Conservation (phyloP, 2,329 filamentous ascomycete genomes). For the Cladosporium velox region DNA sequence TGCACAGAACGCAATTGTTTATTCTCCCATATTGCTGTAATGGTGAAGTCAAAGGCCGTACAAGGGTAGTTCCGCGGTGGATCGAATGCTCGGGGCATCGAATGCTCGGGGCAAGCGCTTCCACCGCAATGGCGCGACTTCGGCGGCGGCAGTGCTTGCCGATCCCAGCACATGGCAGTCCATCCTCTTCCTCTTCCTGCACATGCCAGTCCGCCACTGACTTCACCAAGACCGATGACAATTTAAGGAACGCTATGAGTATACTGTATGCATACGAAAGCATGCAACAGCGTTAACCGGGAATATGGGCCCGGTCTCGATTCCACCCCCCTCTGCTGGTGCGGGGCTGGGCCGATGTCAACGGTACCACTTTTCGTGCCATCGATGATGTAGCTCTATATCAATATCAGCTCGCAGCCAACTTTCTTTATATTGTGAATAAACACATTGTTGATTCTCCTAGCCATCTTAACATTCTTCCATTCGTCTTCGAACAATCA, state of each 20-base stretch:
- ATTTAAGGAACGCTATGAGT: background rate
- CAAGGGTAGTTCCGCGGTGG: background rate
- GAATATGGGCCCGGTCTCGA: conserved; percentile 8
- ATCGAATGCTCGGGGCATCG: background rate
- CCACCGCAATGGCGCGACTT: conserved; percentile 6
- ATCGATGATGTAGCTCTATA: conserved; percentile 14
- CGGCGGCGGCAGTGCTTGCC: conserved; percentile 9
- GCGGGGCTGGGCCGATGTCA: conserved; percentile 6
- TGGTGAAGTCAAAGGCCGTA: background rate
- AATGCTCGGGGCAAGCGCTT: conserved; percentile 5
- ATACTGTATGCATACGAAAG: background rate
- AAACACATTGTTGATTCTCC: background rate
- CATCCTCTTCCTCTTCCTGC: background rate
- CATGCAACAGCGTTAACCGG: conserved; percentile 3
- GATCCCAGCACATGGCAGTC: background rate
- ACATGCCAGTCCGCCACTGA: conserved; percentile 4
- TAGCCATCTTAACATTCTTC: background rate
- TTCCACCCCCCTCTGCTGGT: background rate
- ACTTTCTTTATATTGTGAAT: background rate
- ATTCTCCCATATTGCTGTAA: background rate
- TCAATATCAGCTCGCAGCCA: background rate
- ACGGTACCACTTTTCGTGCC: background rate
- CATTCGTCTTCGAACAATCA: background rate
- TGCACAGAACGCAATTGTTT: background rate
- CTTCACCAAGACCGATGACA: background rate